A percentile compares a stretch with the other conserved stretches of the same genome.
Conservation (phyloP, 1,284 basidiomycete genomes). For the Macrocystidia cucumis region DNA sequence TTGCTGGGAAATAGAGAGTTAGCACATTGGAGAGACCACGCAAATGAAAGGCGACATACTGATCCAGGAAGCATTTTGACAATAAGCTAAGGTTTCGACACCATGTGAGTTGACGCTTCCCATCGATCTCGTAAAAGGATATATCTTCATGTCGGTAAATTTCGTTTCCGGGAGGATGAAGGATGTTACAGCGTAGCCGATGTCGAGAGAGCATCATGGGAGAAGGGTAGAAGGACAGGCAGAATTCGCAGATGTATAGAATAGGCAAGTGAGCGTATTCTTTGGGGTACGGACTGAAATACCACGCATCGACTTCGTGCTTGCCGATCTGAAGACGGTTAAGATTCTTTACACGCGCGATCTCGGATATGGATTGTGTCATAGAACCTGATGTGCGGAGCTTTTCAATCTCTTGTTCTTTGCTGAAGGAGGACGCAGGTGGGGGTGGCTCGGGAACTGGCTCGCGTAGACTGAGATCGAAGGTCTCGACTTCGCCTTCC, state of each 20-base stretch:
- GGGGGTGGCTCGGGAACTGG: slow-evolving; percentile 31
- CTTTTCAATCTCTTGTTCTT: slow-evolving; percentile 98
- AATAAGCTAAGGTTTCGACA: slow-evolving; percentile 96
- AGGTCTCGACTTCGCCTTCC: slow-evolving; percentile 54
- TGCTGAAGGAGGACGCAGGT: slow-evolving; percentile 69
- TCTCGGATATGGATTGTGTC: slow-evolving; percentile 97
- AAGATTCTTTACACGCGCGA: slow-evolving; percentile 97
- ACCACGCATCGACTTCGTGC: slow-evolving; percentile 98
- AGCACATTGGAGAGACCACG: slow-evolving; percentile 12
- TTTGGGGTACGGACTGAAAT: slow-evolving; percentile 97
- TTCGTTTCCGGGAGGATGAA: slow-evolving; percentile 98
- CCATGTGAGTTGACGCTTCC: slow-evolving; percentile 92
- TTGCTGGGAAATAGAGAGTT: slow-evolving; percentile 53
- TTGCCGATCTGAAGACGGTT: slow-evolving; percentile 95
- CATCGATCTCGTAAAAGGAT: slow-evolving; percentile 98
- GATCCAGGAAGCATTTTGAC: slow-evolving; percentile 98
- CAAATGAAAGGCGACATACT: slow-evolving; percentile 43
- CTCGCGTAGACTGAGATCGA: slow-evolving; percentile 42
- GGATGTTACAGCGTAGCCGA: slow-evolving; percentile 84
- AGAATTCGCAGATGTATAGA: slow-evolving; percentile 98
- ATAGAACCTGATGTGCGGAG: slow-evolving; percentile 96
- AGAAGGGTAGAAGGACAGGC: slow-evolving; percentile 85
- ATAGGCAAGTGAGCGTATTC: slow-evolving; percentile 95
- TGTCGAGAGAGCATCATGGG: slow-evolving; percentile 87
- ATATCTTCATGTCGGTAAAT: slow-evolving; percentile 97